These are phyloP conservation scores for Thielaviopsis punctulata DNA, from an alignment of 2,329 filamentous ascomycete genomes.

Conservation along the genomic window DNA sequence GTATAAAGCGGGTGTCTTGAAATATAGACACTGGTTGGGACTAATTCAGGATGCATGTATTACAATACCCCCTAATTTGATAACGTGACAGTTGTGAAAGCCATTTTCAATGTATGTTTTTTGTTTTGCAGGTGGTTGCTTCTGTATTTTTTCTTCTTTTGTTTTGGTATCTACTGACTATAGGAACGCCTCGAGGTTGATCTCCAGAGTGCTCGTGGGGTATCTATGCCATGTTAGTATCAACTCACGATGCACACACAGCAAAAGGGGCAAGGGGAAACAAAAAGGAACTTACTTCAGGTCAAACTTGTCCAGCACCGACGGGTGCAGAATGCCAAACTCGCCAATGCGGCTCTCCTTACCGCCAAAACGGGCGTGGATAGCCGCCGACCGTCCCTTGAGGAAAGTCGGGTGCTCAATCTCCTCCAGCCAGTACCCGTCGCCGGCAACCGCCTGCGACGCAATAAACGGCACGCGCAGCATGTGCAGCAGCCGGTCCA, in stretches of 20 bases:
- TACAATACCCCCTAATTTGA: not conserved
- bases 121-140: slow-evolving; percentile 7
- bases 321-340: slow-evolving; percentile 88
- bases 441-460: slow-evolving; percentile 33
- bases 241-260: too few relatives aligned
- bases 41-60: too few relatives aligned
- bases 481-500: slow-evolving; percentile 88
- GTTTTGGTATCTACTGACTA: slow-evolving; percentile 24
- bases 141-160: slow-evolving; percentile 10
- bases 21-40: too few relatives aligned
- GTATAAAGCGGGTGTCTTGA: too few relatives aligned
- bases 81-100: not conserved
- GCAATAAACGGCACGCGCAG: slow-evolving; percentile 67
- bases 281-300: slow-evolving; percentile 41
- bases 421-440: slow-evolving; percentile 90
- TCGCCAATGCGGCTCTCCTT: slow-evolving; percentile 60
- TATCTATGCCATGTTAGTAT: slow-evolving; percentile 34
- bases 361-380: slow-evolving; percentile 58
- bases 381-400: slow-evolving; percentile 69
- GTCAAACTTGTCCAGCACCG: slow-evolving; percentile 84
- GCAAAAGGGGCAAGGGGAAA: not conserved
- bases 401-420: slow-evolving; percentile 86
- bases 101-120: slow-evolving; percentile 11
- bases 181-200: slow-evolving; percentile 88
- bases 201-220: slow-evolving; percentile 83